phyloP scores from a whole-genome alignment of 75 land plant genomes.

The Adiantum capillusveneris region DNA sequence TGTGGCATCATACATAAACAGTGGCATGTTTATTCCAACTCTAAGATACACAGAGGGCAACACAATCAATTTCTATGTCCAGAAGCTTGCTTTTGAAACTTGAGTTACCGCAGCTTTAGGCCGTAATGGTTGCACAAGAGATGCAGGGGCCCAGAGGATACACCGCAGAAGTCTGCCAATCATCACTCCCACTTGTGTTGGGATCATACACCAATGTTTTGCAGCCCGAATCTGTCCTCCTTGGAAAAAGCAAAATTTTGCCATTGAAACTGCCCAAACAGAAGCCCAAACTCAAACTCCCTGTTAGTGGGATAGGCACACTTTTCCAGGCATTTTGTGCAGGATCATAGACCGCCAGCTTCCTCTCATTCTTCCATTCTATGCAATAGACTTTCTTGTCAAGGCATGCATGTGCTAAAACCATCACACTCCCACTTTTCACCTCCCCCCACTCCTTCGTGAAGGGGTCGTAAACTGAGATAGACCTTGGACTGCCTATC shows the following conservation, averaged over 20 bases:
- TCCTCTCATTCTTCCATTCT: slow-evolving; percentile 78
- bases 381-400: slow-evolving; percentile 28
- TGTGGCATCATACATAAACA: no score
- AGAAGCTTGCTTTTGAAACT: no score
- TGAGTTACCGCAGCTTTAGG: no score
- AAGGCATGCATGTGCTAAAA: slow-evolving; percentile 42
- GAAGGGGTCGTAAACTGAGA: slow-evolving; percentile 49
- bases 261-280: slow-evolving; percentile 48
- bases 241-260: slow-evolving; percentile 54
- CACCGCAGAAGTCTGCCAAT: no score
- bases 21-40: no score
- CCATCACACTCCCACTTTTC: slow-evolving; percentile 64
- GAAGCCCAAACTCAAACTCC: slow-evolving; percentile 48
- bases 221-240: slow-evolving; percentile 32
- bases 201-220: slow-evolving; percentile 58
- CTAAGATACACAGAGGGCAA: no score
- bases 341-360: slow-evolving; percentile 38
- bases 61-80: no score
- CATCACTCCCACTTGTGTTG: no score
- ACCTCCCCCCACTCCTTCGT: slow-evolving; percentile 43
- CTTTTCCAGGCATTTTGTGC: slow-evolving; percentile 49
- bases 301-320: slow-evolving; percentile 52
- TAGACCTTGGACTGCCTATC: slow-evolving; percentile 48
- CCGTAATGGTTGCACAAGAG: no score
- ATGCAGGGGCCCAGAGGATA: no score